These are phyloP conservation scores for Ogataea henricii DNA, from an alignment of 805 yeast species.

Conservation along the genomic window DNA sequence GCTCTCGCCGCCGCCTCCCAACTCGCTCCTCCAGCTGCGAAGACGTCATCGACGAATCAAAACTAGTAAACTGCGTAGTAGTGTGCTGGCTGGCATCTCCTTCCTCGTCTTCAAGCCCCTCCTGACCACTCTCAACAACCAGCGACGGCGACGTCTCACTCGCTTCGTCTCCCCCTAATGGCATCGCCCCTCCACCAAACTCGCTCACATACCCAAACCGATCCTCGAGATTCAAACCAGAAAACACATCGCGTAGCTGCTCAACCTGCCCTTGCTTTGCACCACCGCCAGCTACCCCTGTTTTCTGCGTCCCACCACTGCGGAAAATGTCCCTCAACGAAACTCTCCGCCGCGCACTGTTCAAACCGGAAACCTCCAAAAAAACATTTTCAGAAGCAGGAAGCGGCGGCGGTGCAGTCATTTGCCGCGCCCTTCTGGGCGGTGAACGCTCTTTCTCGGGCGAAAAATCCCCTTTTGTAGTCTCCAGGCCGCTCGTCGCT, in stretches of 20 bases:
- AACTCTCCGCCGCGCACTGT: constrained; percentile 9
- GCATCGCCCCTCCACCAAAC: neutral
- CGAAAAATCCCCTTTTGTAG: neutral
- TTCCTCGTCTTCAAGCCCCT: neutral
- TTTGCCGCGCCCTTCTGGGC: neutral
- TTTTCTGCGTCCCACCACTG: neutral
- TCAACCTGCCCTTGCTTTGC: neutral
- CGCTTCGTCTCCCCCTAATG: neutral
- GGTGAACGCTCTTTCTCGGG: neutral
- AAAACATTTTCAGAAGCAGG: constrained; percentile 2
- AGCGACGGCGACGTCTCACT: constrained; percentile 5
- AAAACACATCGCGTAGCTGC: neutral
- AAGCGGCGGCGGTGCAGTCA: neutral
- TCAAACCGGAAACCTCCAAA: constrained; percentile 6
- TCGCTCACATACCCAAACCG: neutral
- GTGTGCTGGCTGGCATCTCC: neutral
- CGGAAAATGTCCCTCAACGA: constrained; percentile 12
- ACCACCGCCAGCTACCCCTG: neutral
- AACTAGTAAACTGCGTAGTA: neutral
- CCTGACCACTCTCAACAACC: constrained; percentile 4
- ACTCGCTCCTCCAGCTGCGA: constrained; percentile 5
- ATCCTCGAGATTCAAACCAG: neutral
- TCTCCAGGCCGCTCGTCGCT: neutral
- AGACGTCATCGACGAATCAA: constrained; percentile 1
- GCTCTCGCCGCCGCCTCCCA: neutral